These are phyloP conservation scores for Epichloe brachyelytri DNA, from an alignment of 2,329 filamentous ascomycete species.

Conservation along the genomic window DNA sequence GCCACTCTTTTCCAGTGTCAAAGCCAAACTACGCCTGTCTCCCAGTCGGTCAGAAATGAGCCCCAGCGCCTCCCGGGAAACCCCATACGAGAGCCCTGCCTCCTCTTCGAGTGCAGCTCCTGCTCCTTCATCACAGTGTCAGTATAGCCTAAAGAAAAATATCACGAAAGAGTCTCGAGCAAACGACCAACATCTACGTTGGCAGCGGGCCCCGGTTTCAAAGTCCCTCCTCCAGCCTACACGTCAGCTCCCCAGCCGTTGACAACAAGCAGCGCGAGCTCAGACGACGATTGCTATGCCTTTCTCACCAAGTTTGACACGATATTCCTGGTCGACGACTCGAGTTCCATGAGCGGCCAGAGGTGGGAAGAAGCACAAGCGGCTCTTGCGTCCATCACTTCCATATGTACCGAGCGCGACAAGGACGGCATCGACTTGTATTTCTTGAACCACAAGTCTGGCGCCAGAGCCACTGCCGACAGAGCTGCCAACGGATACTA, in stretches of 20 bases:
- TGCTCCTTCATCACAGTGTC: neutral
- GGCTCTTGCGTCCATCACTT: constrained; percentile 61
- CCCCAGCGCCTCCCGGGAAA: neutral
- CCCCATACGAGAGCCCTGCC: neutral
- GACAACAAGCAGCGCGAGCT: neutral
- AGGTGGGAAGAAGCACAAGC: constrained; percentile 63
- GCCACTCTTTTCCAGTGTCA: neutral
- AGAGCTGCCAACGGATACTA: constrained; percentile 44
- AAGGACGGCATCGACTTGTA: constrained; percentile 78
- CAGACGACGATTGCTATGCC: constrained; percentile 53
- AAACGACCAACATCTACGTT: neutral
- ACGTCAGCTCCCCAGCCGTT: neutral
- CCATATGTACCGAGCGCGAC: constrained; percentile 71
- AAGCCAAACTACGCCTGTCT: neutral
- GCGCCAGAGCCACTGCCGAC: constrained; percentile 22
- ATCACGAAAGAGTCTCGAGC: no score
- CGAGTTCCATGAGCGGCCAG: constrained; percentile 68
- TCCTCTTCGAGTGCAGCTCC: neutral
- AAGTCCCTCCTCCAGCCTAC: neutral
- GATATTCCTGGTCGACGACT: constrained; percentile 83
- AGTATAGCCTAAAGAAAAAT: neutral
- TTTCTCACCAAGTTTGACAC: constrained; percentile 78
- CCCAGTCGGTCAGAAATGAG: neutral
- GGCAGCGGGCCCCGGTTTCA: neutral
- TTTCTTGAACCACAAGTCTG: constrained; percentile 63